Evolutionary conservation across 2,329 filamentous ascomycete genomes (phyloP).

Genomic region (Ophiostoma tasmaniense): DNA sequence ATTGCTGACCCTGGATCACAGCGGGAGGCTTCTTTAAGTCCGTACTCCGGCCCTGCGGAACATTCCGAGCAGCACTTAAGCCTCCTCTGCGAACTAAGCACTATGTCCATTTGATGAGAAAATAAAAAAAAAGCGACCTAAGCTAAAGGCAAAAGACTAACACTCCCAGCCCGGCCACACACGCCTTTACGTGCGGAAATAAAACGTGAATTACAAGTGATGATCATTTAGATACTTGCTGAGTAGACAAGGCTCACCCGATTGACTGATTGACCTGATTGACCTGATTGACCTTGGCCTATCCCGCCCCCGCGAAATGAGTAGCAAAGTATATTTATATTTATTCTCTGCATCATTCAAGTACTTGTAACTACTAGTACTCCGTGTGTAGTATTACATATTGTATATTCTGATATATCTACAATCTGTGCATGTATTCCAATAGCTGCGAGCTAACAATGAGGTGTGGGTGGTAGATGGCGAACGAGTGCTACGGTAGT

Average conservation of each 20-base stretch:
- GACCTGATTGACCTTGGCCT: background rate
- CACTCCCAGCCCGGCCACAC: background rate
- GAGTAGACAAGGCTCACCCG: background rate
- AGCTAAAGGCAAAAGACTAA: background rate
- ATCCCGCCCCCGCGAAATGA: background rate
- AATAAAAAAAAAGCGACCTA: too few relatives aligned
- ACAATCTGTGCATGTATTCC: background rate
- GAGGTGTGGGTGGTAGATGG: background rate
- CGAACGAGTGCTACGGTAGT: background rate
- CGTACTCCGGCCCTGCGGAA: background rate
- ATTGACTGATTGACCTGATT: background rate
- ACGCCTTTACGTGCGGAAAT: background rate
- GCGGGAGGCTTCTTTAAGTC: background rate
- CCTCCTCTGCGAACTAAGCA: background rate
- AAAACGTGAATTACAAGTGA: background rate
- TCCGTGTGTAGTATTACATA: background rate
- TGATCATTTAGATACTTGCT: background rate
- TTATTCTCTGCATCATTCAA: background rate
- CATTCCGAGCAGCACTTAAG: background rate
- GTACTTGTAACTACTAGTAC: background rate
- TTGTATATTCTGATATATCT: background rate
- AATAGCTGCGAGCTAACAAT: background rate
- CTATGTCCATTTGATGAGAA: background rate
- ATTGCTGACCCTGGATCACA: background rate
- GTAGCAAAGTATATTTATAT: background rate